Evolutionary conservation across 2,329 filamentous ascomycete species (phyloP).

Genomic region (Sporothrix phasma): DNA sequence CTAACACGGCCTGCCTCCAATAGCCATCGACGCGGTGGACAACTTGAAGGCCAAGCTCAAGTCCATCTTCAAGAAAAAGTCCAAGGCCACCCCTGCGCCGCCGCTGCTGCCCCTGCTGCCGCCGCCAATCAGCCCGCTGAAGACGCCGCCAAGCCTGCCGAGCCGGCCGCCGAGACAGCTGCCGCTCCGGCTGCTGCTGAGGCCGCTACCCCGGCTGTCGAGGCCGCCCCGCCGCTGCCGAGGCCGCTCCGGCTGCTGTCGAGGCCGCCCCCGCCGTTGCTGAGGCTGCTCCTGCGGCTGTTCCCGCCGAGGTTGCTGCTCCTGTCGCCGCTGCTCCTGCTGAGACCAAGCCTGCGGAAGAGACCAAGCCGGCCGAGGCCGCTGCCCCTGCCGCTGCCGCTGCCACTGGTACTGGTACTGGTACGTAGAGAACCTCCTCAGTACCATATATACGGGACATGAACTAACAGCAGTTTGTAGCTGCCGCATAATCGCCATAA

Average conservation of each 20-base stretch:
- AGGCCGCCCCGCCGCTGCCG: neutral
- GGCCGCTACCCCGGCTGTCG: slow-evolving; percentile 19
- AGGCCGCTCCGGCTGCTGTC: slow-evolving; percentile 11
- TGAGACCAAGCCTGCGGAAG: slow-evolving; percentile 24
- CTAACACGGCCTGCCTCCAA: neutral
- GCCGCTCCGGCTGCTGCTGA: slow-evolving; percentile 6
- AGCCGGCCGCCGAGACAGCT: slow-evolving; percentile 15
- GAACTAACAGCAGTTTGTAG: neutral
- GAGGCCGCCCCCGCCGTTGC: slow-evolving; percentile 13
- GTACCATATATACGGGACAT: neutral
- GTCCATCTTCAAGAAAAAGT: slow-evolving; percentile 42
- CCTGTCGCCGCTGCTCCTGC: slow-evolving; percentile 16
- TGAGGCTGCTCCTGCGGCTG: neutral
- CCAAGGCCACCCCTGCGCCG: slow-evolving; percentile 15
- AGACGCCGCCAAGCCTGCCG: slow-evolving; percentile 20
- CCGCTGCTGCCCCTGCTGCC: slow-evolving; percentile 16
- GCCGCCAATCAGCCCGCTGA: slow-evolving; percentile 8
- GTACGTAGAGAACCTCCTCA: neutral
- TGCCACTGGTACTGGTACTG: neutral
- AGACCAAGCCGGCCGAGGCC: slow-evolving; percentile 7
- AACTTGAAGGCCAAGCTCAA: slow-evolving; percentile 48
- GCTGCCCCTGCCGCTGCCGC: neutral
- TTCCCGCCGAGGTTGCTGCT: slow-evolving; percentile 6
- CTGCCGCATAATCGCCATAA: neutral
- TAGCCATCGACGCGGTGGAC: slow-evolving; percentile 41